Evolutionary conservation across 768 basidiomycete species (phyloP).

Genomic region (Pleurotus tuoliensis): DNA sequence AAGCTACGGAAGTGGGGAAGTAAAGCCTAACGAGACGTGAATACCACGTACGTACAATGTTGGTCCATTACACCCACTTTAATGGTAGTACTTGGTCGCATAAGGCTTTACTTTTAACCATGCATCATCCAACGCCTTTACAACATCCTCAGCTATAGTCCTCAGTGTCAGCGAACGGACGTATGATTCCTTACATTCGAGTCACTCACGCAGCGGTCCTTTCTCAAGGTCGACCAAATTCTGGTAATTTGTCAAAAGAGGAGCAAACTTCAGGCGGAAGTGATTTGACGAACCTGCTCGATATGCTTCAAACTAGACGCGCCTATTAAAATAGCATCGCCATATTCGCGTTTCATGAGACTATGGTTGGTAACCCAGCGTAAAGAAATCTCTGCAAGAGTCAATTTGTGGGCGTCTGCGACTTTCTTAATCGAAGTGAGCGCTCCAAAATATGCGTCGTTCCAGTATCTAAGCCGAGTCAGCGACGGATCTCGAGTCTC

Average conservation of each 20-base stretch:
- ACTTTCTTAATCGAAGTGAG: conserved; percentile 39
- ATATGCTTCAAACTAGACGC: conserved; percentile 56
- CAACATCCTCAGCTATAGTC: conserved; percentile 42
- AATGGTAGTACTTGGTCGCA: conserved; percentile 32
- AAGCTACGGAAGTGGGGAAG: too few species aligned
- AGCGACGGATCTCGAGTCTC: background rate
- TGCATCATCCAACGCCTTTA: conserved; percentile 45
- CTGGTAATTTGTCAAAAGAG: conserved; percentile 14
- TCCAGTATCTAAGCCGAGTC: conserved; percentile 42
- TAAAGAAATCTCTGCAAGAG: conserved; percentile 50
- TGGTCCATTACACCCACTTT: background rate
- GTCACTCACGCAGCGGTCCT: conserved; percentile 45
- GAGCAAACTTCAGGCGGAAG: background rate
- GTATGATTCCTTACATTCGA: too few species aligned
- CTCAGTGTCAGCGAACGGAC: background rate
- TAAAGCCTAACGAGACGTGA: too few species aligned
- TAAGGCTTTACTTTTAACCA: conserved; percentile 41
- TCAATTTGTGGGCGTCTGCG: conserved; percentile 41
- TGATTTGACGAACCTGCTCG: conserved; percentile 33
- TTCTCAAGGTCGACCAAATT: conserved; percentile 53
- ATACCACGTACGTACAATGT: too few species aligned
- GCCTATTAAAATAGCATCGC: conserved; percentile 58
- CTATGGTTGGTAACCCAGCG: conserved; percentile 65
- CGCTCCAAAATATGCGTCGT: conserved; percentile 47
- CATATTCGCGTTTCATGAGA: conserved; percentile 39